phyloP scores from a whole-genome alignment of 1,284 basidiomycete genomes.

The Quambalaria eucalypti region DNA sequence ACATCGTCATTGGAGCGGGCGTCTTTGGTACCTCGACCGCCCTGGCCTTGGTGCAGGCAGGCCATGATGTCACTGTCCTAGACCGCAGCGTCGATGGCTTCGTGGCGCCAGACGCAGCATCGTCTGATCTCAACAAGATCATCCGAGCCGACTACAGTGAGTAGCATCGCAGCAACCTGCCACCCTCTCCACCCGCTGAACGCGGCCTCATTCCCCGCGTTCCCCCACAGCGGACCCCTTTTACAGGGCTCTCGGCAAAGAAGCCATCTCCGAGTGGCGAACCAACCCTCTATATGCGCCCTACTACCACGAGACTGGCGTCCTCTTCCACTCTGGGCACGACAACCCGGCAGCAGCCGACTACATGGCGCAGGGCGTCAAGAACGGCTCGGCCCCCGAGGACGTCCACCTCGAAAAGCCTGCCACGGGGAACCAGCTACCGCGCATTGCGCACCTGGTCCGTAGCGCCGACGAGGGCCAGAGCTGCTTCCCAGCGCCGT shows the following conservation, averaged over 20 bases:
- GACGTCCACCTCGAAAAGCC: slow-evolving; percentile 8
- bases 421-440: neutral
- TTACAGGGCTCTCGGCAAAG: slow-evolving; percentile 62
- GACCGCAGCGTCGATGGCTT: slow-evolving; percentile 30
- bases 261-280: slow-evolving; percentile 66
- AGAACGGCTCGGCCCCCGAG: slow-evolving; percentile 10
- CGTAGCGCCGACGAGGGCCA: slow-evolving; percentile 7
- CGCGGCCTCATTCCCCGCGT: neutral
- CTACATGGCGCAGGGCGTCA: slow-evolving; percentile 16
- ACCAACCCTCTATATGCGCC: slow-evolving; percentile 20
- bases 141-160: slow-evolving; percentile 48
- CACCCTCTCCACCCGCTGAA: too few relatives aligned
- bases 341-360: neutral
- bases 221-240: slow-evolving; percentile 34
- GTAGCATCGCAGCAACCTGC: too few relatives aligned
- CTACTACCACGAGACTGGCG: slow-evolving; percentile 36
- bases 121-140: slow-evolving; percentile 77
- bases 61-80: slow-evolving; percentile 63
- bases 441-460: slow-evolving; percentile 14
- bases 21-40: slow-evolving; percentile 78
- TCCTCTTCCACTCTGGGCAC: slow-evolving; percentile 24
- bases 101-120: slow-evolving; percentile 64
- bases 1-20: slow-evolving; percentile 70
- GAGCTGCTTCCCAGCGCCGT: slow-evolving; percentile 5
- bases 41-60: slow-evolving; percentile 61